phyloP scores from a whole-genome alignment of 1,139 yeast species.

The Pichia sp. region DNA sequence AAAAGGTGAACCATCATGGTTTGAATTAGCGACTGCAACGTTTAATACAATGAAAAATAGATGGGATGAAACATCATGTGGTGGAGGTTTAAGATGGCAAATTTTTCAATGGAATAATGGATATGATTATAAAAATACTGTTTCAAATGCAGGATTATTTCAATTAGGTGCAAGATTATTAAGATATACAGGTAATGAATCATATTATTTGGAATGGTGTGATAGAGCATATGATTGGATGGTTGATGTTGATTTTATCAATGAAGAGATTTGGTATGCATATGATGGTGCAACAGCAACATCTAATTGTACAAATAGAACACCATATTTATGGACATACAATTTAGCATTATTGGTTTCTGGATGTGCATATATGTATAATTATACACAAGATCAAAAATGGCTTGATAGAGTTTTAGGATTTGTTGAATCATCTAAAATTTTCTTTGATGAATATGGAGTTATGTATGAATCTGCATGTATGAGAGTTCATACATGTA shows the following conservation, averaged over 20 bases:
- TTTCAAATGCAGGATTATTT: conserved; percentile 72
- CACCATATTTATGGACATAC: conserved; percentile 75
- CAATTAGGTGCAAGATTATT: conserved; percentile 74
- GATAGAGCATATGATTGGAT: conserved; percentile 82
- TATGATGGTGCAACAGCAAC: conserved; percentile 72
- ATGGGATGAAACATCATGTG: conserved; percentile 62
- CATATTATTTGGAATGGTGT: conserved; percentile 69
- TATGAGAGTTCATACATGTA: conserved; percentile 56
- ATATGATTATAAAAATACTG: conserved; percentile 70
- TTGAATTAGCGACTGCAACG: conserved; percentile 64
- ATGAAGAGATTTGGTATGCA: conserved; percentile 40
- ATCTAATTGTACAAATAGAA: conserved; percentile 55
- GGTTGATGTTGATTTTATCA: conserved; percentile 49
- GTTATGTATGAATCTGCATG: conserved; percentile 81
- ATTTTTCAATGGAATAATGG: conserved; percentile 72
- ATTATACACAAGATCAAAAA: conserved; percentile 54
- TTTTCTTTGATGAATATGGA: conserved; percentile 45
- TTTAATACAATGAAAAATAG: conserved; percentile 68
- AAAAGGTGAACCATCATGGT: conserved; percentile 44
- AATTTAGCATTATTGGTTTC: conserved; percentile 75
- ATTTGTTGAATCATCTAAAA: conserved; percentile 35
- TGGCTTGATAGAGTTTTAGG: conserved; percentile 62
- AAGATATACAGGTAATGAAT: conserved; percentile 59
- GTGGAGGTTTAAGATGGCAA: conserved; percentile 85
- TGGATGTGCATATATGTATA: conserved; percentile 79